Conservation (phyloP, 2,329 filamentous ascomycete genomes). For the Hypoxylon sp. region DNA sequence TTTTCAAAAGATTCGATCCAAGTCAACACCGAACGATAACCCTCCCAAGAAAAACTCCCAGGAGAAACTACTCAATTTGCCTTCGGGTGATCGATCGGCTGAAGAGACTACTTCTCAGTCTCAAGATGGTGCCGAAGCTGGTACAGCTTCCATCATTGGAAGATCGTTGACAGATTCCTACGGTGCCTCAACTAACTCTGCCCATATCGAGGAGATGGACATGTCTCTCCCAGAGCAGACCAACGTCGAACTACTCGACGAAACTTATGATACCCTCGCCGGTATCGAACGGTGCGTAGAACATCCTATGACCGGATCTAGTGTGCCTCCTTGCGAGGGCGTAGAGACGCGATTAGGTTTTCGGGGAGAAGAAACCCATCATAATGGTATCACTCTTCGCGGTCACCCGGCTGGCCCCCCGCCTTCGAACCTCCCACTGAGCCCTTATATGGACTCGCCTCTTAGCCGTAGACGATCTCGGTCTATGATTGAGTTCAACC, state of each 20-base stretch:
- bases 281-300: conserved; percentile 53
- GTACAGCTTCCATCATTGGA: conserved; percentile 20
- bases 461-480: conserved; percentile 3
- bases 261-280: conserved; percentile 54
- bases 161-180: conserved; percentile 29
- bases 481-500: conserved; percentile 4
- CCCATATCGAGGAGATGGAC: background rate
- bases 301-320: background rate
- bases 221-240: conserved; percentile 15
- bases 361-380: conserved; percentile 25
- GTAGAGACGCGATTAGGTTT: conserved; percentile 32
- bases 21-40: conserved; percentile 37
- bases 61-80: conserved; percentile 10
- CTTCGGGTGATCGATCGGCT: conserved; percentile 9
- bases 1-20: conserved; percentile 58
- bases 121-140: conserved; percentile 38
- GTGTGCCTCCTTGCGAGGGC: conserved; percentile 20
- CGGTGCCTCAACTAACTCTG: conserved; percentile 9
- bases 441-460: conserved; percentile 13
- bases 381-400: conserved; percentile 5
- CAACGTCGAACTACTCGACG: conserved; percentile 36
- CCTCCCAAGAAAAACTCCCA: conserved; percentile 23
- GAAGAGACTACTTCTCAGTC: conserved; percentile 8
- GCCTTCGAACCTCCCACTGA: conserved; percentile 17
- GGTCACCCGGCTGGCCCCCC: background rate